Percentiles rank a stretch among this genome's conserved stretches.
Conservation (phyloP, 2,329 filamentous ascomycete species). For the Aspergillus alliaceus region DNA sequence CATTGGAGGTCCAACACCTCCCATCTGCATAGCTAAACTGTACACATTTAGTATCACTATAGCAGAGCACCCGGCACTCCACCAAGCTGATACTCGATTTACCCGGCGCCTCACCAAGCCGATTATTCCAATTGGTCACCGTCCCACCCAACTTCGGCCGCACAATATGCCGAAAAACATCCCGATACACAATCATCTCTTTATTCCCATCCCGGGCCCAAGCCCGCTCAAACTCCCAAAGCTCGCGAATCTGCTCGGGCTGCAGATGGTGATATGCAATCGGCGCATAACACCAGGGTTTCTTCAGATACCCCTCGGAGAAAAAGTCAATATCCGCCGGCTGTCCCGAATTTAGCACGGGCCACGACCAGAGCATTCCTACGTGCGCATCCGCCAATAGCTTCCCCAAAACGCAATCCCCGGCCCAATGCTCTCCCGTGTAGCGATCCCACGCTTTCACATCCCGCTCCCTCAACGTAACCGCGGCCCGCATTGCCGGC, state of each 20-base stretch:
- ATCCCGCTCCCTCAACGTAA: constrained; percentile 37
- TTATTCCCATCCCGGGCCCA: constrained; percentile 16
- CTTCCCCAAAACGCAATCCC: constrained; percentile 49
- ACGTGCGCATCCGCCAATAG: constrained; percentile 45
- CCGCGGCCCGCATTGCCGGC: constrained; percentile 43
- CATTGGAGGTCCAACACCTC: constrained; percentile 3
- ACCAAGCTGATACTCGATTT: not conserved
- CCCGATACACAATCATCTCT: constrained; percentile 23
- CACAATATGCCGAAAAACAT: constrained; percentile 27
- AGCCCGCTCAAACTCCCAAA: constrained; percentile 43
- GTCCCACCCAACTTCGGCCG: constrained; percentile 8
- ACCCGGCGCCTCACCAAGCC: constrained; percentile 8
- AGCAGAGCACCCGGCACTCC: constrained; percentile 5
- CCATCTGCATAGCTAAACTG: constrained; percentile 5
- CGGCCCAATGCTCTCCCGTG: constrained; percentile 46
- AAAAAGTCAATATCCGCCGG: constrained; percentile 42
- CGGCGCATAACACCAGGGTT: constrained; percentile 50
- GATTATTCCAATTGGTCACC: constrained; percentile 27
- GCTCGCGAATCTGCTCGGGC: constrained; percentile 39
- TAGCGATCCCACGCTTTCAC: constrained; percentile 44
- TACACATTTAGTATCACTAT: constrained; percentile 1
- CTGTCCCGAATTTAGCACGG: constrained; percentile 41
- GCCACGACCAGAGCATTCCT: constrained; percentile 46
- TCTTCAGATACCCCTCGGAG: constrained; percentile 35
- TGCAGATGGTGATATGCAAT: constrained; percentile 51